Evolutionary conservation across 1,139 yeast species (phyloP).

Genomic region (Lipomyces yarrowii): DNA sequence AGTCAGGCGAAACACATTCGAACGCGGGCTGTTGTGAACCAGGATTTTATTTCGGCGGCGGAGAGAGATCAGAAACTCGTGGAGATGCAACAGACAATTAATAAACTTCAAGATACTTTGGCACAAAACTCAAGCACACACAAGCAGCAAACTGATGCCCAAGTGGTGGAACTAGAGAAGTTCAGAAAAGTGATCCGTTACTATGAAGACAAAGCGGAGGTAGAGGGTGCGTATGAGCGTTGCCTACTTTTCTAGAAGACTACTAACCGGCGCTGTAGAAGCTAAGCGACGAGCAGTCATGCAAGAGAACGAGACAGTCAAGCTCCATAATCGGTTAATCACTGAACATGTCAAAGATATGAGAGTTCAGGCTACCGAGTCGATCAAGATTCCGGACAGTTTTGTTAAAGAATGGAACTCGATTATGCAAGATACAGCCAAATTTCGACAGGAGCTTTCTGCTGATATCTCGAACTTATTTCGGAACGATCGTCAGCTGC

Average conservation of each 20-base stretch:
- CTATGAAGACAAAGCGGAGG: conserved; percentile 49
- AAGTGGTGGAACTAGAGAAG: conserved; percentile 41
- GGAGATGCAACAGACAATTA: conserved; percentile 49
- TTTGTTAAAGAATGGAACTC: conserved; percentile 10
- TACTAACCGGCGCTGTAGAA: conserved; percentile 38
- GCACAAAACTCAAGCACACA: conserved; percentile 33
- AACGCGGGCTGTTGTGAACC: conserved; percentile 59
- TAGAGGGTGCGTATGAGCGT: conserved; percentile 15
- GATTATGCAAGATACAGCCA: conserved; percentile 9
- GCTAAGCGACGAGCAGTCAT: conserved; percentile 43
- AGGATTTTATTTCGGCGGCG: conserved; percentile 47
- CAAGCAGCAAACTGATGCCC: conserved; percentile 37
- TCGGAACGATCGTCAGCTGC: not conserved
- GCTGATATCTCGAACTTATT: conserved; percentile 1
- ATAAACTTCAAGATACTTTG: conserved; percentile 42
- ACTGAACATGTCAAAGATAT: conserved; percentile 25
- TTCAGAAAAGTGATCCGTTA: conserved; percentile 45
- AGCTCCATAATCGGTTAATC: conserved; percentile 27
- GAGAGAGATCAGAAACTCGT: conserved; percentile 45
- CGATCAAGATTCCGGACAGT: conserved; percentile 6
- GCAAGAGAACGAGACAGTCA: conserved; percentile 38
- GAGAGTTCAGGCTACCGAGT: not conserved
- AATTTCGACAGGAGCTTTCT: conserved; percentile 6
- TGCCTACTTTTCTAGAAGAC: not conserved
- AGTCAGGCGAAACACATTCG: conserved; percentile 70